Base-by-base conservation (phyloP, 2,329 filamentous ascomycete genomes). In the Whalleya microplaca region DNA sequence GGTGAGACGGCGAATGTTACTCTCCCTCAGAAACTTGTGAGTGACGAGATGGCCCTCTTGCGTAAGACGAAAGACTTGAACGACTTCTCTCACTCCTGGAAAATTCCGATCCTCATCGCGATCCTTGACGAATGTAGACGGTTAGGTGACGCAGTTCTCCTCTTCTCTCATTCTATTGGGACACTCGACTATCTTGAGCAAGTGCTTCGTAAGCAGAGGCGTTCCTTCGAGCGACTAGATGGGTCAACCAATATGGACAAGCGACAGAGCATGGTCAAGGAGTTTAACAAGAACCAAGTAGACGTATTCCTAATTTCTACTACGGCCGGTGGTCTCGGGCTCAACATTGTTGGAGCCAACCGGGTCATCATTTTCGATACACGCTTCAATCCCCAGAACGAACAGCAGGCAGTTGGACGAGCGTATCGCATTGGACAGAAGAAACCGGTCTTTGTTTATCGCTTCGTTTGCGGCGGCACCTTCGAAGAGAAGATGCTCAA, bases 321-420 rank as follows among this genome's bases (percentile, higher is more conserved):
- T 1, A 86, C 74, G 57, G 91, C 93, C 8, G 93, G 92, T 20
- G 91, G 92, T 0, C 76, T 92, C 1, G 93, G 93, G 0, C 78
- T 96, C 48, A 97, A 97, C 58, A 88, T 97, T 12, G 84, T 85
- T 41, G 87, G 89, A 1, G 93, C 93, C 1, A 96, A 92, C 69
- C 85, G 93, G 19, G 90, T 96, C 1, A 83, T 97, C 19, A 88
- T 97, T 19, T 89, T 96, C 53, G 93, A 97, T 70, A 91, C 89
- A 67, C 80, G 82, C 58, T 96, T 87, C 75, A 95, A 93, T 61
- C 93, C 93, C 0, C 82, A 86, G 4, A 81, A 87, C 69, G 93
- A 96, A 71, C 88, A 92, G 66, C 93, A 97, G 73, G 93, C 93
- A 1, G 85, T 96, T 48, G 93, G 92, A 1, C 84, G 93, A 51